Percentiles rank a stretch among this genome's conserved stretches.
Evolutionary conservation across 768 basidiomycete species (phyloP).

Genomic region (Amyloporia xantha): DNA sequence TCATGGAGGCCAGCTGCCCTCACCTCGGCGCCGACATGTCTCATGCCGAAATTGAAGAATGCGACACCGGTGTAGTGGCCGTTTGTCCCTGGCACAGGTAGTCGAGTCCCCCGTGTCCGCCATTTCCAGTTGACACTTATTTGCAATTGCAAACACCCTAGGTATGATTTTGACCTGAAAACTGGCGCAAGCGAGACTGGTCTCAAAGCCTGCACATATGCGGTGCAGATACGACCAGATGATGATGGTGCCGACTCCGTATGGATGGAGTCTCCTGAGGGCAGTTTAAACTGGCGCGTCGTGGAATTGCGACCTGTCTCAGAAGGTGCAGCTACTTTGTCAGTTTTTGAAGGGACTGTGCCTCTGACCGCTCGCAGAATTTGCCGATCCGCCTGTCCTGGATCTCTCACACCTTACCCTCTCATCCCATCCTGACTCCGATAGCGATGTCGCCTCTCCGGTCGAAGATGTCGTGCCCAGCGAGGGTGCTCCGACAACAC

Average conservation of each 20-base stretch:
- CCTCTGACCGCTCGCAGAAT: constrained; percentile 32
- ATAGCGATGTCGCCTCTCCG: not conserved
- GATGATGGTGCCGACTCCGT: constrained; percentile 38
- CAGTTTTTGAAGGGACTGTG: not conserved
- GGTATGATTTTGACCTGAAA: constrained; percentile 68
- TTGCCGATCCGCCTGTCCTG: constrained; percentile 57
- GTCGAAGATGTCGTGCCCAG: constrained; percentile 44
- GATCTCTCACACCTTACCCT: constrained; percentile 19
- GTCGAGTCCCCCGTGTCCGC: not conserved
- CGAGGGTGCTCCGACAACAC: constrained; percentile 48
- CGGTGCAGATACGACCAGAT: constrained; percentile 39
- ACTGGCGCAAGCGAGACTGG: constrained; percentile 69
- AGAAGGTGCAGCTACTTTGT: constrained; percentile 42
- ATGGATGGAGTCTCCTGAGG: constrained; percentile 53
- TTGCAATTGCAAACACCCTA: constrained; percentile 18
- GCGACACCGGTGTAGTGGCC: constrained; percentile 49
- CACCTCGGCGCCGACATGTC: constrained; percentile 78
- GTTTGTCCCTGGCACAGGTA: constrained; percentile 77
- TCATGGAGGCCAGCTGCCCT: constrained; percentile 77
- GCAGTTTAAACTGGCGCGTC: constrained; percentile 49
- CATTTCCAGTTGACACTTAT: not conserved
- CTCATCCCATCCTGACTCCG: constrained; percentile 6
- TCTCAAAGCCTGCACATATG: constrained; percentile 60
- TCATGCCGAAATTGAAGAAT: constrained; percentile 73
- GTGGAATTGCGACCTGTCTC: constrained; percentile 68